Evolutionary conservation across 1,139 yeast genomes (phyloP).

Genomic region (Lodderomyces orthopsilosis): DNA sequence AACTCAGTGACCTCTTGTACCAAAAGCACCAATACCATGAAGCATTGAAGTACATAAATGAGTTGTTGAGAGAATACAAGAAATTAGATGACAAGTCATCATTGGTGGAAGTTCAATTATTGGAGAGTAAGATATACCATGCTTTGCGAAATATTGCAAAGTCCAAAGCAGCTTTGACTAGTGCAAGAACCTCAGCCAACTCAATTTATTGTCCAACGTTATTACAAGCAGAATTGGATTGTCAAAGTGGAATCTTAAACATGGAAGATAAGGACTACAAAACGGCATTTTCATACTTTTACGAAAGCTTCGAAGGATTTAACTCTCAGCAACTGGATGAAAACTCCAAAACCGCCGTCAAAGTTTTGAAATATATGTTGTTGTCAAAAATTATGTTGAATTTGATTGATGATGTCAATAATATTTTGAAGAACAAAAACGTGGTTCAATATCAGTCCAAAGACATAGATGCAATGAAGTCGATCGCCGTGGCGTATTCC

Average conservation of each 20-base stretch:
- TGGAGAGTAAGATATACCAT: conserved; percentile 88
- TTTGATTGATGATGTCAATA: conserved; percentile 79
- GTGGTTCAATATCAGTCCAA: conserved; percentile 74
- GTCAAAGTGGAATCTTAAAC: conserved; percentile 92
- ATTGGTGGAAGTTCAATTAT: conserved; percentile 89
- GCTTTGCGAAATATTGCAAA: conserved; percentile 91
- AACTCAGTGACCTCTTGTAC: conserved; percentile 74
- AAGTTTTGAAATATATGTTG: conserved; percentile 86
- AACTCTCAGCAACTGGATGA: conserved; percentile 42
- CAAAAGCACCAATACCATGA: conserved; percentile 64
- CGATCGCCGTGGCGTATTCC: conserved; percentile 85
- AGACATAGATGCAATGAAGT: conserved; percentile 87
- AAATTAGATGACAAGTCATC: conserved; percentile 94
- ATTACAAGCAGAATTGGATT: conserved; percentile 90
- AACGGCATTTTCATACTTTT: conserved; percentile 93
- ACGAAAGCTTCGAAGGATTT: conserved; percentile 91
- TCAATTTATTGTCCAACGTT: conserved; percentile 94
- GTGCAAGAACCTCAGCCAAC: conserved; percentile 96
- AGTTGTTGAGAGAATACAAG: conserved; percentile 79
- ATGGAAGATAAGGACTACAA: conserved; percentile 97
- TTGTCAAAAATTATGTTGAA: conserved; percentile 92
- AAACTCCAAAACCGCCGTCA: conserved; percentile 60
- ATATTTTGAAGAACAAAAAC: conserved; percentile 73
- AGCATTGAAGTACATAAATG: conserved; percentile 69
- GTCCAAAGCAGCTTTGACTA: conserved; percentile 86